Base-by-base conservation (phyloP, 345 rosid species). In the Hypericum androsaemum region DNA sequence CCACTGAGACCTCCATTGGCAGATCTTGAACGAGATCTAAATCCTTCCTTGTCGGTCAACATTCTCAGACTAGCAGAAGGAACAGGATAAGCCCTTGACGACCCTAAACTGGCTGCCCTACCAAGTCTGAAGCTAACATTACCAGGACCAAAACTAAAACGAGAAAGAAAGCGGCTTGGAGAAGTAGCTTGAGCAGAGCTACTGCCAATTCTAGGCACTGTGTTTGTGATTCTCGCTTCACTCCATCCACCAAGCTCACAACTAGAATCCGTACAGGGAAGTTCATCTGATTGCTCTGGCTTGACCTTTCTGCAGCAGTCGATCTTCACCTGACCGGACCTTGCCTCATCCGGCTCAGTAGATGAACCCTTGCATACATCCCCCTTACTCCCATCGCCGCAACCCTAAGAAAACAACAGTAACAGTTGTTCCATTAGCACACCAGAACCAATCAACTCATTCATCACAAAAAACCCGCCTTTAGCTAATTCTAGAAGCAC, bases 121-220 rank as follows among this genome's bases (percentile, higher is more conserved):
- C 77, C 73, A 52, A 88, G 64, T 48, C 95, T 76, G 63, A 85
- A 85, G 74, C 94, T 83, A 52, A 81, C 41, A 50, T 88, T 83
- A 47, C 94, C 88, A 52, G 94, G 94, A 69, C 75, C n/a, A 67
- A 88, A 82, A 61, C 79, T 92, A 57, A 92, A 88, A 49, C 94
- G 96, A 59, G 96, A 81, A 60, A 82, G 79, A 53, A 75, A 76
- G 41, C 88, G 71, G 64, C 73, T 62, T 46, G 65, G 49, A 5
- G 86, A 66, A n/a, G 83, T 58, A 44, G 82, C 82, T 65, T 55
- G 70, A 35, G 59, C 71, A 8, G 87, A 82, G 67, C 73, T 68
- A 65, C 76, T 74, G 32, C 72, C 78, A 53, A 71, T 68, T 60
- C 70, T 55, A 5, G 75, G 58, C 46, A 57, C 58, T 2, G 59